phyloP scores from a whole-genome alignment of 1,284 basidiomycete species.

The Tylopilus sp. region DNA sequence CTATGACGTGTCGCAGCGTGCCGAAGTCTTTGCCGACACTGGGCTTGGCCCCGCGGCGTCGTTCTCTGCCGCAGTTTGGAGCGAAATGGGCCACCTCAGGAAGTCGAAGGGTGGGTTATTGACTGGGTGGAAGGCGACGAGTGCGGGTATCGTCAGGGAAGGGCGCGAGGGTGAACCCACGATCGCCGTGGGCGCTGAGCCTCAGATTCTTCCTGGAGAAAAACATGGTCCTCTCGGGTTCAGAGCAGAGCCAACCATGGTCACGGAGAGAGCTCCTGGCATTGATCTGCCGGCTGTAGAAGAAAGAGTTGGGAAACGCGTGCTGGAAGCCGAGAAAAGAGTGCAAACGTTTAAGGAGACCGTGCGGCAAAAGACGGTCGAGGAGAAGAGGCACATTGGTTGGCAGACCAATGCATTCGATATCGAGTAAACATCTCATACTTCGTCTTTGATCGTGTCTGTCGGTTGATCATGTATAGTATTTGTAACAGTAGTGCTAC shows the following conservation, averaged over 20 bases:
- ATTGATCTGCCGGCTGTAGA: conserved; percentile 21
- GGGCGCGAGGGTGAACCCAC: conserved; percentile 46
- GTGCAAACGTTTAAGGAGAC: conserved; percentile 42
- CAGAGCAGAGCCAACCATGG: conserved; percentile 51
- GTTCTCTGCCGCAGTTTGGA: conserved; percentile 69
- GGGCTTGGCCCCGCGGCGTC: conserved; percentile 62
- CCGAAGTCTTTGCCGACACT: conserved; percentile 72
- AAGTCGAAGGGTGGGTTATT: conserved; percentile 51
- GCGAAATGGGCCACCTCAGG: conserved; percentile 68
- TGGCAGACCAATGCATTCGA: conserved; percentile 44
- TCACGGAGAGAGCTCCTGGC: conserved; percentile 50
- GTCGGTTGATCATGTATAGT: background rate
- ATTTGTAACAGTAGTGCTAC: no score
- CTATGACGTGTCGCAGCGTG: conserved; percentile 66
- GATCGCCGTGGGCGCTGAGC: conserved; percentile 76
- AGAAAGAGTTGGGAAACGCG: conserved; percentile 12
- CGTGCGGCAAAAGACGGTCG: conserved; percentile 29
- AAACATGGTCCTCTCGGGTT: conserved; percentile 73
- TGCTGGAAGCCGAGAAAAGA: conserved; percentile 17
- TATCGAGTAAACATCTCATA: conserved; percentile 14
- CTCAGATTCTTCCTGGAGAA: conserved; percentile 72
- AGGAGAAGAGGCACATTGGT: conserved; percentile 30
- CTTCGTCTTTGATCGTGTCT: background rate
- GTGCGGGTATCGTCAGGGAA: conserved; percentile 70
- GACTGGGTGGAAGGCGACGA: conserved; percentile 63